Base-by-base conservation (phyloP, 2,329 filamentous ascomycete species). In the Stachybotrys elegans region DNA sequence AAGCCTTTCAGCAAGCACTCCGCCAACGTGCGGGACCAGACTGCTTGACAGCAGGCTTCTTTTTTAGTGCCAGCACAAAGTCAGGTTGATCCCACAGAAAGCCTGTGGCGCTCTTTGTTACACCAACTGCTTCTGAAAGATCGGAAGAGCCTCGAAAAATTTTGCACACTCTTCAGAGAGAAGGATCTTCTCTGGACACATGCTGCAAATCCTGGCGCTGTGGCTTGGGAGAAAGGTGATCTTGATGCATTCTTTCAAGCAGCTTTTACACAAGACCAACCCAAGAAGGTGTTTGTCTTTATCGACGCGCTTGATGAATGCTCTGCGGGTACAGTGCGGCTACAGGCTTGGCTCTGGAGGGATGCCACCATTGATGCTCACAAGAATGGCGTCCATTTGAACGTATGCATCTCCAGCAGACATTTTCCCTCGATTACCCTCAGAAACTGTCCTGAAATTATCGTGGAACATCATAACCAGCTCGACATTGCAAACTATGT, bases 271-370 rank as follows among this genome's bases (percentile, higher is more conserved):
- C 6, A 31, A 6, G 2, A 13, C 11, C 9, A n/a, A 11, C 12
- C 6, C 2, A 43, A 22, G 22, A 40, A 11, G n/a, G 37, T 27
- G 2, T 5, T 50, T 8, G 39, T 52, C 7, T 52, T 49, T 4
- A 34, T 52, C 3, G 46, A 52, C 8, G 48, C 44, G 2, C 34
- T 52, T 7, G 48, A 52, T n/a, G 48, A 52, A 9, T 40, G 42
- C 3, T 17, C 35, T 5, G 1, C 14, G 1, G 5, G 22, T 1
- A 29, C 9, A 6, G n/a, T 37, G 22, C 19, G 43, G 6, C 2
- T 1, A 2, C 29, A 39, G 14, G 36, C 31, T 1, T 43, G 40
- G 13, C 46, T 47, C n/a, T 52, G 43, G 48, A 5, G 38, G 3
- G 6, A 32, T 14, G 16, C 43, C 6, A 47, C 45, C 2, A 22